Base-by-base conservation (phyloP, 495 filamentous ascomycete species). In the Xylaria nigripes region DNA sequence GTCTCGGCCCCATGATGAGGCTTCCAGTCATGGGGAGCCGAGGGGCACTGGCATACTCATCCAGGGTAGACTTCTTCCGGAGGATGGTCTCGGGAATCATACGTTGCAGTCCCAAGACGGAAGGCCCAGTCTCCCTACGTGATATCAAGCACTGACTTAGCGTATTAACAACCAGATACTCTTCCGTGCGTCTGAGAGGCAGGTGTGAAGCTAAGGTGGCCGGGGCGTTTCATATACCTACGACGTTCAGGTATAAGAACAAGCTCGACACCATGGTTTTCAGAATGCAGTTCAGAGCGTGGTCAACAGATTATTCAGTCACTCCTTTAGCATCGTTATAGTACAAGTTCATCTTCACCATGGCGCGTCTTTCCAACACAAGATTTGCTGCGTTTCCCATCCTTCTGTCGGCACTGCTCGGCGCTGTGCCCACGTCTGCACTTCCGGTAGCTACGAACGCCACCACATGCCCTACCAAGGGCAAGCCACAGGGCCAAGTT, bases 401-500 rank as follows among this genome's bases (percentile, higher is more conserved):
- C 19, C n/a, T 62, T 13, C 30, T 48, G 9, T 52, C 59, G 23
- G 23, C 46, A 16, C 42, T 62, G 0, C 29, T 59, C 42, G 48
- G 56, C 22, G 45, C 56, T 15, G 29, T 18, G 22, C 40, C 57
- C 6, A 41, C 50, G n/a, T 45, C 30, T 15, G 56, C 59, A 5
- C 51, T 48, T 36, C 43, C 23, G 2, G 13, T 21, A 15, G 43
- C 43, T 21, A 45, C 21, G 2, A 23, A 25, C 21, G 21, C 7
- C 46, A 32, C 42, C 6, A 62, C 60, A 49, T 62, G 60, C 43
- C 40, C 23, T 2, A 56, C 53, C 10, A 62, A 59, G 41, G 60
- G 60, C 22, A 62, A 59, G 41, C 60, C 60, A 16, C 15, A 38
- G 1, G 60, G 60, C 16, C 59, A 62, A 32, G 60, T 62, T 10